Base-by-base conservation (phyloP, 140 eudicot genomes). In the Cichorium intybus region DNA sequence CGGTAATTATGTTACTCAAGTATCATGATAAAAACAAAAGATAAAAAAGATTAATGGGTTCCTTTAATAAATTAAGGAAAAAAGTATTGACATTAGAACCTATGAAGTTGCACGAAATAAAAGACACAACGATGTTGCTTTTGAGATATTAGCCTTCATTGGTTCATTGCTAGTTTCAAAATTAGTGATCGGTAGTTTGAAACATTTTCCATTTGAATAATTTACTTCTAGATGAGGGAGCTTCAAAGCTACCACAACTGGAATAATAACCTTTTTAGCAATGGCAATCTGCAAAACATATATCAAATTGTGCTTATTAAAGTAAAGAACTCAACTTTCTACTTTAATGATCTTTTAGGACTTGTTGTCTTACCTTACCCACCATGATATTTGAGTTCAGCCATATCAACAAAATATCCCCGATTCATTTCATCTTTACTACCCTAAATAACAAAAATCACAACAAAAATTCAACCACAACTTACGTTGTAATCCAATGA, bases 41-140 rank as follows among this genome's bases (percentile, higher is more conserved):
- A n/a, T n/a, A n/a, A n/a, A n/a, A n/a, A n/a, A n/a, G n/a, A n/a
- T n/a, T n/a, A n/a, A n/a, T n/a, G n/a, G n/a, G n/a, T 29, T 28
- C 12, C 43, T 55, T 24, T 14, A 10, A 43, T 9, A n/a, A 24
- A 41, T 11, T 28, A 21, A 48, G 20, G 21, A 75, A 27, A 43
- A 10, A 52, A 64, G 1, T 15, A 60, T 27, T 43, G 10, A 58
- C 23, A 26, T 21, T 11, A 16, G 34, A 71, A 90, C 98, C 96
- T 81, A 96, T 27, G 98, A 87, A 70, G 82, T 79, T 61, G 92
- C 95, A 24, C 96, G 92, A 54, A 91, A 91, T 0, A 95, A 80
- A 33, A 91, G 85, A 71, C 98, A 85, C 73, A 91, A 39, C 49
- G 85, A 62, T 10, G 95, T 76, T 24, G 79, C 95, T 61, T 85